Percentiles rank a stretch among this genome's conserved stretches.
Evolutionary conservation across 2,329 filamentous ascomycete species (phyloP).

Genomic region (Rhexocercosporidium sp.): DNA sequence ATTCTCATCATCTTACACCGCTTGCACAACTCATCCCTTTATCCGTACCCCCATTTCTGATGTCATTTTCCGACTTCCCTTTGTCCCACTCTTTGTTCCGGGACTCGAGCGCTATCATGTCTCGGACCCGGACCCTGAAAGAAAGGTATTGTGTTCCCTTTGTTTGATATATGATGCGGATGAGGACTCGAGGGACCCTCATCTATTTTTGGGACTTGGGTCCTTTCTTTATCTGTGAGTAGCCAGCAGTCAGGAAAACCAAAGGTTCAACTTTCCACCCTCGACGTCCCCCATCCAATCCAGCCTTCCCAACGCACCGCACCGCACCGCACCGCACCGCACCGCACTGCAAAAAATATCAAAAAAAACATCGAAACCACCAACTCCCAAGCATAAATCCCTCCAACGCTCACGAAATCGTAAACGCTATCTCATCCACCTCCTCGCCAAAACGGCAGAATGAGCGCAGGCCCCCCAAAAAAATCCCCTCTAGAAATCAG

Average conservation of each 20-base stretch:
- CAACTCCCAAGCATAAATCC: no score
- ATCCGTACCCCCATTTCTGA: background rate
- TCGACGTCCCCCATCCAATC: background rate
- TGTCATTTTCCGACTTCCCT: background rate
- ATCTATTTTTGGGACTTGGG: background rate
- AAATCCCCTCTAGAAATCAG: background rate
- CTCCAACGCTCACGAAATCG: no score
- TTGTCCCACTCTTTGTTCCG: background rate
- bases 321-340: background rate
- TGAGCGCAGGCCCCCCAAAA: no score
- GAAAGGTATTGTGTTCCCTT: slow-evolving; percentile 1
- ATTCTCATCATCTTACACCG: background rate
- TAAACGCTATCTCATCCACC: background rate
- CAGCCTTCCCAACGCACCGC: background rate
- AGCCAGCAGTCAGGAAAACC: background rate
- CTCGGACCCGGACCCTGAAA: background rate
- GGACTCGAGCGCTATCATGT: background rate
- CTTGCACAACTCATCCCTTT: background rate
- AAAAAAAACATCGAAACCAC: background rate
- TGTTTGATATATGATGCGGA: background rate
- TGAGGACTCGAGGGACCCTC: background rate
- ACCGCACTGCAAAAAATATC: no score
- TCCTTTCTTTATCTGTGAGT: background rate
- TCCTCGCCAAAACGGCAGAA: background rate
- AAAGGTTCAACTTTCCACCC: background rate